Conservation (phyloP, 2,329 filamentous ascomycete genomes). For the Epichloe amarillans region DNA sequence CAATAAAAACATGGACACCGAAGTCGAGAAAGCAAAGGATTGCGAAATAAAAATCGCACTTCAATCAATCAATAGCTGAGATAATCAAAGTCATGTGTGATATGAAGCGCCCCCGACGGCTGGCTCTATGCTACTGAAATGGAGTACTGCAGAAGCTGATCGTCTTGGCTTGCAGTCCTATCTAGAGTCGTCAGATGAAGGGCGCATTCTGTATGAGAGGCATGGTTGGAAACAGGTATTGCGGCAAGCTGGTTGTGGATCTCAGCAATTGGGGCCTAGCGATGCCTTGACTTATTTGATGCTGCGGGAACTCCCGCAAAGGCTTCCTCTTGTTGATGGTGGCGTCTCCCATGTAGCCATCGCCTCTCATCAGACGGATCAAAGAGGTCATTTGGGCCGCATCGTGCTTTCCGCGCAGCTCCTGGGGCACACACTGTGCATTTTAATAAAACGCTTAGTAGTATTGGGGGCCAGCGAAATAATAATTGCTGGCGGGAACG, state of each 20-base stretch:
- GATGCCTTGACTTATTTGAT: conserved; percentile 12
- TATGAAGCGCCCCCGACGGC: conserved; percentile 9
- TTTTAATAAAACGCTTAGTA: conserved; percentile 1
- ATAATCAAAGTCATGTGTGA: too few species aligned
- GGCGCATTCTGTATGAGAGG: conserved; percentile 18
- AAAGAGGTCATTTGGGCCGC: neutral
- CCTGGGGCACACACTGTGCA: too few species aligned
- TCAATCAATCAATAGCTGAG: too few species aligned
- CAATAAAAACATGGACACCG: too few species aligned
- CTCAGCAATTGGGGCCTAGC: neutral
- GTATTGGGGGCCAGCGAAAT: conserved; percentile 9
- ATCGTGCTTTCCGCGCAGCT: too few species aligned
- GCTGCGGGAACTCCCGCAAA: conserved; percentile 9
- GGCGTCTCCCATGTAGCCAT: neutral
- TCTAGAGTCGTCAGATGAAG: conserved; percentile 22
- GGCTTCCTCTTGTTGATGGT: neutral
- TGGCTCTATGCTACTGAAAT: conserved; percentile 20
- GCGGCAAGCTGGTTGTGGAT: conserved; percentile 9
- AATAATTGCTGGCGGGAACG: conserved; percentile 9
- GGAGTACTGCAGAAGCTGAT: conserved; percentile 23
- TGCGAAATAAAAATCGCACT: too few species aligned
- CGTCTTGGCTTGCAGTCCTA: conserved; percentile 21
- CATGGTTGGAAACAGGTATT: conserved; percentile 20
- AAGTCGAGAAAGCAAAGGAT: too few species aligned
- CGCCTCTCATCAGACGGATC: neutral